phyloP scores from a whole-genome alignment of 352 stramenopile genomes.

The Globisporangium megalacanthum region DNA sequence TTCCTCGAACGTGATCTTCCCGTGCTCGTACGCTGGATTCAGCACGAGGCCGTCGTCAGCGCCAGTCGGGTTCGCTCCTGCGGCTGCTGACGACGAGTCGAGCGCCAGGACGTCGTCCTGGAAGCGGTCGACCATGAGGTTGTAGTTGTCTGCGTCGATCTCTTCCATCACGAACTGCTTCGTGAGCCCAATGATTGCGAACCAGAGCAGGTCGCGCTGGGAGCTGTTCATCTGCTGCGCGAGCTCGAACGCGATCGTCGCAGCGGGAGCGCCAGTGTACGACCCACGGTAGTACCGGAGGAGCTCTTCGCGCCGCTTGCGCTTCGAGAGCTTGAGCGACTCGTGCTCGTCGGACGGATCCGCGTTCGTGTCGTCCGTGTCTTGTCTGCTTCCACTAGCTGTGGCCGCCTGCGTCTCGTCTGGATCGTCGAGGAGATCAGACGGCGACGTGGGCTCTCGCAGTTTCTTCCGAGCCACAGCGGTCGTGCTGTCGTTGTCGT shows the following conservation, averaged over 20 bases:
- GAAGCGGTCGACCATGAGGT: constrained; percentile 82
- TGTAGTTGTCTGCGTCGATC: constrained; percentile 92
- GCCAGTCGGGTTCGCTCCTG: constrained; percentile 20
- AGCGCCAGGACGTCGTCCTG: constrained; percentile 90
- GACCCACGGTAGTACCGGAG: constrained; percentile 93
- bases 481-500: constrained; percentile 18
- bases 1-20: constrained; percentile 85
- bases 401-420: neutral
- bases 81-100: constrained; percentile 30
- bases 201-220: constrained; percentile 92
- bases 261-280: constrained; percentile 72
- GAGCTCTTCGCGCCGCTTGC: constrained; percentile 70
- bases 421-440: neutral
- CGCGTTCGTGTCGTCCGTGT: constrained; percentile 14
- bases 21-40: constrained; percentile 68
- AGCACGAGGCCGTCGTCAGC: constrained; percentile 13
- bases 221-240: constrained; percentile 80
- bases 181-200: constrained; percentile 96
- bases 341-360: constrained; percentile 9
- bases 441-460: constrained; percentile 7
- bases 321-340: constrained; percentile 35
- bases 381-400: neutral
- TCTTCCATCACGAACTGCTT: constrained; percentile 93
- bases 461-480: constrained; percentile 9
- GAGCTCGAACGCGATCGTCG: constrained; percentile 78